Percentiles rank a stretch among this genome's conserved stretches.
Evolutionary conservation across 192 early-diverging fungal genomes (phyloP).

Genomic region (Linnemannia zychae): DNA sequence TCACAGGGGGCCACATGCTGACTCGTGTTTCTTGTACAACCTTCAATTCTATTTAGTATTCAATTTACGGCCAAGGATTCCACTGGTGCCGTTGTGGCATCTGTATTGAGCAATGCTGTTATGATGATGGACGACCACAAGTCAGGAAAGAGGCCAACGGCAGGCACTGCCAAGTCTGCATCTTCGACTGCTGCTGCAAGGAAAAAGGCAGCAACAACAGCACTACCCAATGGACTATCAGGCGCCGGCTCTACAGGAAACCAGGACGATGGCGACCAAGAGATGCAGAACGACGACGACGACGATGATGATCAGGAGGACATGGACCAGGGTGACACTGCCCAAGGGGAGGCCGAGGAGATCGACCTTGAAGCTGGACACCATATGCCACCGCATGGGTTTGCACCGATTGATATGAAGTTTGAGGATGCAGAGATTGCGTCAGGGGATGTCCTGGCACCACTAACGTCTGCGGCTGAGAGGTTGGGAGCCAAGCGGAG

Average conservation of each 20-base stretch:
- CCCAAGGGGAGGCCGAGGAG: slow-evolving; percentile 23
- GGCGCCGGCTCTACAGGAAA: neutral
- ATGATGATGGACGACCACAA: slow-evolving; percentile 61
- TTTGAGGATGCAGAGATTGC: slow-evolving; percentile 22
- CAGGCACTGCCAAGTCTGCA: neutral
- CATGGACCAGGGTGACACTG: slow-evolving; percentile 34
- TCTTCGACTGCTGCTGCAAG: neutral
- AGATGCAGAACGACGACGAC: slow-evolving; percentile 25
- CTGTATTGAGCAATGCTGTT: slow-evolving; percentile 45
- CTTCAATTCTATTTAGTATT: slow-evolving; percentile 28
- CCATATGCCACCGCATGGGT: slow-evolving; percentile 21
- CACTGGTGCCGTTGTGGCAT: slow-evolving; percentile 36
- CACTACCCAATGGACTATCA: neutral
- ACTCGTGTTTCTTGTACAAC: neutral
- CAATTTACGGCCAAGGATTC: slow-evolving; percentile 54
- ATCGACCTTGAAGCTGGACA: slow-evolving; percentile 48
- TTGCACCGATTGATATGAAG: slow-evolving; percentile 10
- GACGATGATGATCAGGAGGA: slow-evolving; percentile 29
- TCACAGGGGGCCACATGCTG: slow-evolving; percentile 10
- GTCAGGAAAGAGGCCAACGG: slow-evolving; percentile 34
- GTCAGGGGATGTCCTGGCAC: slow-evolving; percentile 35
- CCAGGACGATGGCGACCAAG: neutral
- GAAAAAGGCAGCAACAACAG: neutral
- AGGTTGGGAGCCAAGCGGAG: slow-evolving; percentile 42
- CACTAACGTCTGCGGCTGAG: slow-evolving; percentile 22